Evolutionary conservation across 768 basidiomycete genomes (phyloP).

Genomic region (Kwoniella sp.): DNA sequence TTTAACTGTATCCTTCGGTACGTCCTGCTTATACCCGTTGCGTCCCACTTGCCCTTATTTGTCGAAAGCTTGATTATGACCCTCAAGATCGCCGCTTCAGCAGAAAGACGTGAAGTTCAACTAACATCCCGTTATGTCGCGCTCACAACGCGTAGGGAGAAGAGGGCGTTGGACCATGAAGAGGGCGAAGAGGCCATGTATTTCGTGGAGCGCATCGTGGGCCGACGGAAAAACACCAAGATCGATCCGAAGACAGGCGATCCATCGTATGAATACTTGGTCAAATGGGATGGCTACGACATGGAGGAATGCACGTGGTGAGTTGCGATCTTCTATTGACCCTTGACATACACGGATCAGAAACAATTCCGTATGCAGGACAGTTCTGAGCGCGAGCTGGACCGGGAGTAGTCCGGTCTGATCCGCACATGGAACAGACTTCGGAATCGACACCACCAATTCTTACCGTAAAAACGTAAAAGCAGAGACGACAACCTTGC

Average conservation of each 20-base stretch:
- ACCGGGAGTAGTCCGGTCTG: too few relatives aligned
- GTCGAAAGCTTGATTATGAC: background rate
- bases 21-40: background rate
- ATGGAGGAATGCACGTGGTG: slow-evolving; percentile 28
- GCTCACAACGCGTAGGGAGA: too few relatives aligned
- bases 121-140: too few relatives aligned
- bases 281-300: slow-evolving; percentile 24
- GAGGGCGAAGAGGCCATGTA: slow-evolving; percentile 19
- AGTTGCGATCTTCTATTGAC: too few relatives aligned
- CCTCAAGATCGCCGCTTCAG: background rate
- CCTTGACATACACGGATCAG: too few relatives aligned
- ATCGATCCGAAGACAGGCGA: background rate
- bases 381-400: too few relatives aligned
- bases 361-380: too few relatives aligned
- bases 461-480: too few relatives aligned
- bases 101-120: too few relatives aligned
- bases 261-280: slow-evolving; percentile 19
- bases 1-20: slow-evolving; percentile 26
- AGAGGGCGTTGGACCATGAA: slow-evolving; percentile 13
- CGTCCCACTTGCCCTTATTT: background rate
- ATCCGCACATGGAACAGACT: too few relatives aligned
- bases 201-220: slow-evolving; percentile 14
- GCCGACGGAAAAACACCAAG: background rate
- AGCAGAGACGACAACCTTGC: too few relatives aligned
- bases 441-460: too few relatives aligned